Conservation (phyloP, 2,329 filamentous ascomycete species). For the Hypocreales sp. region DNA sequence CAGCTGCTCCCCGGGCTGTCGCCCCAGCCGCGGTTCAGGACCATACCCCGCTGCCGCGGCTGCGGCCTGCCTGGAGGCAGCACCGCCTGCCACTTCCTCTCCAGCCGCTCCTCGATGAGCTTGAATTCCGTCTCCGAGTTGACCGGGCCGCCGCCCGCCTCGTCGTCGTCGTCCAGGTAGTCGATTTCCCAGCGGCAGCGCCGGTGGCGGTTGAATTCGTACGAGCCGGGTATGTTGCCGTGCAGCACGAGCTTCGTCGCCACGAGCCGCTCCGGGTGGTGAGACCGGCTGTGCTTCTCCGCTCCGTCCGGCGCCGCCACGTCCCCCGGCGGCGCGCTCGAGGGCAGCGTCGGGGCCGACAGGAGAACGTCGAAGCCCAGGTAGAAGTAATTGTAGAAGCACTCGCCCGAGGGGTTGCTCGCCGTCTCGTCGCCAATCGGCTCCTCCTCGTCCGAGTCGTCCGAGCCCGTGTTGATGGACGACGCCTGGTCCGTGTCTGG, state of each 20-base stretch:
- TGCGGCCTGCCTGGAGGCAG: conserved; percentile 40
- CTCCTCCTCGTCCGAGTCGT: conserved; percentile 47
- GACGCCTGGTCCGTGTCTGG: conserved; percentile 71
- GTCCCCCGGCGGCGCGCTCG: conserved; percentile 37
- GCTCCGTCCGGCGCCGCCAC: conserved; percentile 7
- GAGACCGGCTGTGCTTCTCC: conserved; percentile 20
- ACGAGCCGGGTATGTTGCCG: conserved; percentile 87
- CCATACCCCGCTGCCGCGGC: conserved; percentile 56
- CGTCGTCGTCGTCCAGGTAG: conserved; percentile 34
- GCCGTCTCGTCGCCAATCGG: conserved; percentile 39
- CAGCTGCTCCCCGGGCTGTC: conserved; percentile 84
- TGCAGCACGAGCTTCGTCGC: conserved; percentile 89
- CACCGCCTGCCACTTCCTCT: conserved; percentile 51
- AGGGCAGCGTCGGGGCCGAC: conserved; percentile 56
- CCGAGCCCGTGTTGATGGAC: conserved; percentile 54
- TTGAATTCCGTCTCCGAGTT: conserved; percentile 67
- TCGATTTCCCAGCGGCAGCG: conserved; percentile 73
- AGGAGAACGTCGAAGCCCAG: conserved; percentile 88
- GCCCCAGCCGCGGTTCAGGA: conserved; percentile 79
- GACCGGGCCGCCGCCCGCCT: conserved; percentile 27
- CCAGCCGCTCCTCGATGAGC: conserved; percentile 54
- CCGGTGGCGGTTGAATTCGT: conserved; percentile 89
- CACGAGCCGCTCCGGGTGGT: conserved; percentile 50
- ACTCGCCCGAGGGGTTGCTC: conserved; percentile 49
- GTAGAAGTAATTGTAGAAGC: conserved; percentile 96